Evolutionary conservation across 2,329 filamentous ascomycete genomes (phyloP), one percentile per base, ranked within the genome.

Genomic region (Pseudocercospora eumusae): DNA sequence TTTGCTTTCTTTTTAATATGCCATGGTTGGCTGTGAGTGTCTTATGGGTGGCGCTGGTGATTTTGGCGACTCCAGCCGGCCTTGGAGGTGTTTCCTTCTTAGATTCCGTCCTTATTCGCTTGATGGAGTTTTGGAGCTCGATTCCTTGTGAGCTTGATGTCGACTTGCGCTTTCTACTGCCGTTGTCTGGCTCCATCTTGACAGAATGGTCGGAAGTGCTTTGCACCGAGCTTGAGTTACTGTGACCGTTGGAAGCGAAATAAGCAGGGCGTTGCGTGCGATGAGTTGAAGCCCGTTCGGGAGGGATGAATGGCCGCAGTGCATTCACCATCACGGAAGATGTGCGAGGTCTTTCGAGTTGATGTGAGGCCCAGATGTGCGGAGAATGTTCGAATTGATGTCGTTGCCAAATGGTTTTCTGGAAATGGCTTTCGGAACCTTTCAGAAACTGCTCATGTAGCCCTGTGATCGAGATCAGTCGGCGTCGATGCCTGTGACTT

Each of bases 81-180:
- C 28, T 40, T 7, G 23, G 27, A 13, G 15, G 23, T 7, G 31
- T 33, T 9, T 23, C n/a, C 52, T 33, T 40, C 3, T 11, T 4
- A n/a, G 36, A 40, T 40, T 11, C 15, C 7, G 47, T 25, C 47
- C 15, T 23, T 52, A 23, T 25, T 8, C 47, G 47, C 23, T 52
- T 52, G 13, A 23, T 25, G 8, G 47, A 9, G 18, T 23, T 13
- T 28, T 52, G 21, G 7, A 23, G 4, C 8, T 28, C 47, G 11
- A 8, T 31, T 3, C 4, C 47, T 21, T 52, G 21, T 7, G 47
- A 25, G 47, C 15, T 27, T n/a, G 47, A 25, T 27, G 25, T 54
- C 52, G 52, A 54, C 52, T 54, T 54, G 27, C 52, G 52, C 52
- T 54, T 54, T 11, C 10, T 54, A 9, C 49, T 53, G 25, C 25